Percentiles rank a stretch among this genome's conserved stretches.
phyloP scores from a whole-genome alignment of 768 basidiomycete species.

The Leccinum broughii region DNA sequence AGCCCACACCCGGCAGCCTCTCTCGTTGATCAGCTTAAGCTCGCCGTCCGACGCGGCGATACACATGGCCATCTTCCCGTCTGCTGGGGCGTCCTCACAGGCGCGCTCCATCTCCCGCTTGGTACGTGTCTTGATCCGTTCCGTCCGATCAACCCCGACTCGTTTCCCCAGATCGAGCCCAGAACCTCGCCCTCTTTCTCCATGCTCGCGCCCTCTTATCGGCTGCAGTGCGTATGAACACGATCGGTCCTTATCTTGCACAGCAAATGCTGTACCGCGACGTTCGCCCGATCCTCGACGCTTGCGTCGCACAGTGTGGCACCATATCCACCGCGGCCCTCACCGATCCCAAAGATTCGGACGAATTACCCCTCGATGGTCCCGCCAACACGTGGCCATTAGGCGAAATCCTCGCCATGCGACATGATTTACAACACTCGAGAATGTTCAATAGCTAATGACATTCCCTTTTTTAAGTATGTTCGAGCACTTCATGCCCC shows the following conservation, averaged over 20 bases:
- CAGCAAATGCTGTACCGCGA: constrained; percentile 84
- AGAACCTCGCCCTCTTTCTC: constrained; percentile 89
- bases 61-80: constrained; percentile 82
- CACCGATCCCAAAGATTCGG: constrained; percentile 14
- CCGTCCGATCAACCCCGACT: not conserved
- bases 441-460: constrained; percentile 88
- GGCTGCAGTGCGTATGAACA: constrained; percentile 89
- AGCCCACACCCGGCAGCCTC: constrained; percentile 15
- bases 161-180: constrained; percentile 62
- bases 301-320: constrained; percentile 46
- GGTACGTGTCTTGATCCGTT: constrained; percentile 45
- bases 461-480: not conserved
- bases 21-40: constrained; percentile 71
- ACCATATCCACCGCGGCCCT: constrained; percentile 50
- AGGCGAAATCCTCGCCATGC: constrained; percentile 84
- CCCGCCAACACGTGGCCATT: constrained; percentile 95
- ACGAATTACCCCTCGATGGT: constrained; percentile 40
- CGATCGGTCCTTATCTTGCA: constrained; percentile 88
- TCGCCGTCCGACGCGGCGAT: constrained; percentile 60
- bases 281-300: constrained; percentile 64
- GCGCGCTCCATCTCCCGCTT: constrained; percentile 68
- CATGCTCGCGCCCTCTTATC: constrained; percentile 89
- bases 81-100: constrained; percentile 88
- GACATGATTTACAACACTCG: constrained; percentile 95
- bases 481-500: constrained; percentile 17